Percentiles rank a stretch among this genome's conserved stretches.
Conservation (phyloP, 2,329 filamentous ascomycete genomes). For the Aschersonia sp. region DNA sequence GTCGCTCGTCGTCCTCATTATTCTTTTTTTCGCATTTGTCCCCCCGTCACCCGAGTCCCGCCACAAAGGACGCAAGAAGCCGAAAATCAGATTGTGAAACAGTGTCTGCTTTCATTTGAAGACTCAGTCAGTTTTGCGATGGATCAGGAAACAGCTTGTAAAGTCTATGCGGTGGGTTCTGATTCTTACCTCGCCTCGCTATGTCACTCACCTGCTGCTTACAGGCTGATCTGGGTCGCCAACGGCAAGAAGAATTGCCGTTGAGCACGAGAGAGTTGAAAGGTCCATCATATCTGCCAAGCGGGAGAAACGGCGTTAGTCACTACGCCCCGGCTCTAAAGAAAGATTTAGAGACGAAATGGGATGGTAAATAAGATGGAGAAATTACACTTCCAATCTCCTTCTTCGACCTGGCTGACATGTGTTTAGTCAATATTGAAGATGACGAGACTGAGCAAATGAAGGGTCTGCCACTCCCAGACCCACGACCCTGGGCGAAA, state of each 20-base stretch:
- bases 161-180: slow-evolving; percentile 4
- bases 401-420: no score
- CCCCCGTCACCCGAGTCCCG: no score
- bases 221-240: slow-evolving; percentile 11
- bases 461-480: slow-evolving; percentile 8
- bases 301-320: slow-evolving; percentile 1
- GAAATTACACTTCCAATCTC: background rate
- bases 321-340: slow-evolving; percentile 6
- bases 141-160: background rate
- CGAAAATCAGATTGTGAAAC: no score
- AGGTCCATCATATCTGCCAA: slow-evolving; percentile 7
- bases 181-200: background rate
- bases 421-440: slow-evolving; percentile 6
- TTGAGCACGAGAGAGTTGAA: slow-evolving; percentile 5
- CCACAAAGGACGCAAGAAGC: no score
- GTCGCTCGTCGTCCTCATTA: no score
- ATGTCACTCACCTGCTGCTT: background rate
- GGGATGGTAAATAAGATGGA: slow-evolving; percentile 6
- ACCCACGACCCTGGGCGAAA: slow-evolving; percentile 10
- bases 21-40: no score
- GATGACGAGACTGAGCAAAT: slow-evolving; percentile 11
- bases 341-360: slow-evolving; percentile 5
- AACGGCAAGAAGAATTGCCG: slow-evolving; percentile 9
- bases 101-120: no score
- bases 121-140: background rate